A percentile compares a stretch with the other conserved stretches of the same genome.
These are phyloP conservation scores for Penicillium subrubescens DNA, from an alignment of 495 filamentous ascomycete genomes.

Conservation along the genomic window DNA sequence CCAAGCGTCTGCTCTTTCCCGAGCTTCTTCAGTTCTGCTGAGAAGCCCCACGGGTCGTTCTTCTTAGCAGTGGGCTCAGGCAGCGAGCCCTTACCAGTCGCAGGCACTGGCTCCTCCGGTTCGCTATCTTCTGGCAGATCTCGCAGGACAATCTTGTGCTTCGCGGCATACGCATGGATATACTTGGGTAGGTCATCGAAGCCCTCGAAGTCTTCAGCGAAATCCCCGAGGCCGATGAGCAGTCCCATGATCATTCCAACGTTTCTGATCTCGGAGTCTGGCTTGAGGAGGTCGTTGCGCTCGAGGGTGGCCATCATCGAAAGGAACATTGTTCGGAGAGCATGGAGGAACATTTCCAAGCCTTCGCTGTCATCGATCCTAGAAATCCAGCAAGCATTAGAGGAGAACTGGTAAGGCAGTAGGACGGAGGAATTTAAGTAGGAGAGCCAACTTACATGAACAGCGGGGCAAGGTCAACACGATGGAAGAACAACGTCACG, in stretches of 20 bases:
- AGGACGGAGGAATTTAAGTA: not conserved
- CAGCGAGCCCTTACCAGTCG: slow-evolving; percentile 14
- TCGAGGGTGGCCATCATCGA: slow-evolving; percentile 32
- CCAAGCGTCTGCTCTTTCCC: slow-evolving; percentile 15
- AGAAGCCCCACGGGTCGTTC: slow-evolving; percentile 29
- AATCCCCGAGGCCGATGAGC: not conserved
- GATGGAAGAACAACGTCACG: slow-evolving; percentile 22
- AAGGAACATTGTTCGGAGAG: slow-evolving; percentile 36
- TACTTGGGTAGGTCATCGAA: not conserved
- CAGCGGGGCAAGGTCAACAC: slow-evolving; percentile 12
- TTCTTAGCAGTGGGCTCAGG: slow-evolving; percentile 12
- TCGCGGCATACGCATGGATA: slow-evolving; percentile 3
- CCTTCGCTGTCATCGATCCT: slow-evolving; percentile 30
- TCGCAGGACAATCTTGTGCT: slow-evolving; percentile 5
- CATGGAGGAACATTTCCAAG: slow-evolving; percentile 11
- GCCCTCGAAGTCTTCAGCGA: not conserved
- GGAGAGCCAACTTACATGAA: slow-evolving; percentile 11
- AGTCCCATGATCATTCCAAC: slow-evolving; percentile 33
- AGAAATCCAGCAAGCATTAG: not conserved
- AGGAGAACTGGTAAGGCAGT: not conserved
- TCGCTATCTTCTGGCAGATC: not conserved
- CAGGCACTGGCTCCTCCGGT: not conserved
- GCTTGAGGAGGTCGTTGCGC: slow-evolving; percentile 25
- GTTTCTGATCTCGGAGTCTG: slow-evolving; percentile 36
- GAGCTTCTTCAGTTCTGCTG: slow-evolving; percentile 12